Evolutionary conservation across 257 asterid species (phyloP).

Genomic region (Solanum bulbocastanum): DNA sequence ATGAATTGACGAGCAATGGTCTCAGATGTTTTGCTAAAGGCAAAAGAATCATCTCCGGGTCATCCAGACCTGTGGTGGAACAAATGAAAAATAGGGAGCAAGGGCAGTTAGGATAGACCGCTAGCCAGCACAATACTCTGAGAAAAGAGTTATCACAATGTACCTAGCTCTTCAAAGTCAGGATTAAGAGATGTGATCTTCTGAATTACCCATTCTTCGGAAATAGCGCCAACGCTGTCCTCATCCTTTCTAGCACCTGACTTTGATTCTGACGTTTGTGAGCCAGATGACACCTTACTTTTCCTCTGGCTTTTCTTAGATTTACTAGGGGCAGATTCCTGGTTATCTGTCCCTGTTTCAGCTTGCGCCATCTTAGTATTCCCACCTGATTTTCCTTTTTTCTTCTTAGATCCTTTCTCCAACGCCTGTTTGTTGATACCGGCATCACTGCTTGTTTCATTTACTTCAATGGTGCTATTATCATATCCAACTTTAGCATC

Average conservation of each 20-base stretch:
- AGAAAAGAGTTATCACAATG: not conserved
- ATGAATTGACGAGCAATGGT: constrained; percentile 82
- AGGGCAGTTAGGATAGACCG: not conserved
- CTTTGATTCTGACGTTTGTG: constrained; percentile 56
- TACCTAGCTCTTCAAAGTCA: constrained; percentile 88
- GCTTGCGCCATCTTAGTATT: constrained; percentile 41
- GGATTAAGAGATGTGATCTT: constrained; percentile 65
- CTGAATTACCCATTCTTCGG: constrained; percentile 68
- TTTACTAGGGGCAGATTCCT: constrained; percentile 46
- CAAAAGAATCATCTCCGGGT: constrained; percentile 66
- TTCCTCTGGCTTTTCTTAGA: constrained; percentile 76
- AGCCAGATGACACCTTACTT: constrained; percentile 47
- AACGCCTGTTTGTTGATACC: constrained; percentile 37
- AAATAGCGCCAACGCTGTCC: constrained; percentile 44
- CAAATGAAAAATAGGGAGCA: not conserved
- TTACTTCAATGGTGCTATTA: constrained; percentile 20
- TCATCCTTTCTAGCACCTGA: constrained; percentile 55
- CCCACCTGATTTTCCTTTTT: constrained; percentile 67
- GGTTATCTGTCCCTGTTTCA: constrained; percentile 48
- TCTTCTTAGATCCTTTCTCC: constrained; percentile 83
- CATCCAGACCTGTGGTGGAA: constrained; percentile 34
- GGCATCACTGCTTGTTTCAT: constrained; percentile 47
- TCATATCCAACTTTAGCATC: constrained; percentile 19
- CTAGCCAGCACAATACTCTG: not conserved
- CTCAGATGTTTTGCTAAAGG: constrained; percentile 72